Evolutionary conservation across 2,329 filamentous ascomycete species (phyloP).

Genomic region (Sporothrix euskadiensis): DNA sequence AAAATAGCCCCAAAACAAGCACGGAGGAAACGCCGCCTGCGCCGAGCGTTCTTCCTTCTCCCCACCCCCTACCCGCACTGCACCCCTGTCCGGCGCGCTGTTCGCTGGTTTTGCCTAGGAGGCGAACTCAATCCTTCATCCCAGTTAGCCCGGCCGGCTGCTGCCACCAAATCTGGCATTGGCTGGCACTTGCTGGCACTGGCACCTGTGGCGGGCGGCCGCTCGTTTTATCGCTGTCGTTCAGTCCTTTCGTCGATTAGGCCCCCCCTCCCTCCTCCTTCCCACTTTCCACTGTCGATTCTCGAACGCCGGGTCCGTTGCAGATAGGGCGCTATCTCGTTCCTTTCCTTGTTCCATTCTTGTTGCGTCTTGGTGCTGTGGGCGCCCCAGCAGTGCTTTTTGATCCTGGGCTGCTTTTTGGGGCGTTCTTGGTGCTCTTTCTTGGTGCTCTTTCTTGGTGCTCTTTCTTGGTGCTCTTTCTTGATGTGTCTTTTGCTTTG

Average conservation of each 20-base stretch:
- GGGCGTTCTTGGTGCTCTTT: neutral
- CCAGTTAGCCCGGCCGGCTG: slow-evolving; percentile 19
- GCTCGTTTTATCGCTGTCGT: neutral
- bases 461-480: too few species aligned
- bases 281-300: slow-evolving; percentile 14
- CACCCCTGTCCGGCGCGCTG: neutral
- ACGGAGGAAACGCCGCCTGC: neutral
- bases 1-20: neutral
- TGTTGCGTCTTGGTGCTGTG: slow-evolving; percentile 11
- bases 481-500: neutral
- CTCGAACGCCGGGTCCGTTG: slow-evolving; percentile 21
- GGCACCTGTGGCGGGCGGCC: slow-evolving; percentile 3
- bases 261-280: slow-evolving; percentile 4
- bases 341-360: slow-evolving; percentile 1
- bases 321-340: slow-evolving; percentile 12
- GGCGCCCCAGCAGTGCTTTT: neutral
- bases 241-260: neutral
- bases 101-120: neutral
- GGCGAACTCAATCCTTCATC: slow-evolving; percentile 18
- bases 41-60: neutral
- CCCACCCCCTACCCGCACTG: neutral
- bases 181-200: too few species aligned
- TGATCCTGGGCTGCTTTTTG: neutral
- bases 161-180: neutral
- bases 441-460: too few species aligned